phyloP scores from a whole-genome alignment of 1,284 basidiomycete genomes.

The Sanguinoderma infundibulare region DNA sequence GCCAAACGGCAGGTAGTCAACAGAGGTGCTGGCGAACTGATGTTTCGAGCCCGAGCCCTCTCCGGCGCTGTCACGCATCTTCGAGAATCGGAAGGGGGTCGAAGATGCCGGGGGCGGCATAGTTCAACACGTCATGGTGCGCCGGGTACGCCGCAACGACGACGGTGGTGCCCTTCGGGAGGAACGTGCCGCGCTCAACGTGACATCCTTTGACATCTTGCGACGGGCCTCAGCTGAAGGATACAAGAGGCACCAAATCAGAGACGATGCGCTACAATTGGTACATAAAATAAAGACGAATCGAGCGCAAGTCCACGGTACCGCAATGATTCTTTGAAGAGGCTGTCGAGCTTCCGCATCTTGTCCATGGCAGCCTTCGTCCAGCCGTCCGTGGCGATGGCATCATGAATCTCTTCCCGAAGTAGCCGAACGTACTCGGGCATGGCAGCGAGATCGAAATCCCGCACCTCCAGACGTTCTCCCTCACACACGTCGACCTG shows the following conservation, averaged over 20 bases:
- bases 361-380: too few relatives aligned
- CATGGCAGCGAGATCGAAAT: too few relatives aligned
- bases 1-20: conserved; percentile 30
- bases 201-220: conserved; percentile 37
- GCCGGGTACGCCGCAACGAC: conserved; percentile 42
- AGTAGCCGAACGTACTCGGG: too few relatives aligned
- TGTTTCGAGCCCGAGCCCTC: conserved; percentile 22
- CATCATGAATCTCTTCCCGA: too few relatives aligned
- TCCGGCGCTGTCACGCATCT: conserved; percentile 35
- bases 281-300: too few relatives aligned
- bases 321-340: too few relatives aligned
- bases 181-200: conserved; percentile 43
- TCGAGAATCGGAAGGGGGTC: conserved; percentile 50
- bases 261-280: too few relatives aligned
- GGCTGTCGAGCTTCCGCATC: too few relatives aligned
- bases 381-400: too few relatives aligned
- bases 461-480: conserved; percentile 24
- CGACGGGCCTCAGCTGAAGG: too few relatives aligned
- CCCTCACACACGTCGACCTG: conserved; percentile 26
- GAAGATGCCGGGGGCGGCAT: conserved; percentile 43
- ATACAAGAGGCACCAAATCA: too few relatives aligned
- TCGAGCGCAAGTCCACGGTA: too few relatives aligned
- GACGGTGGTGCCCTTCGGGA: conserved; percentile 48
- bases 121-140: conserved; percentile 45
- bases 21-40: conserved; percentile 39